Base-by-base conservation (phyloP, 148 eudicot genomes). In the Suaeda aralocaspica region DNA sequence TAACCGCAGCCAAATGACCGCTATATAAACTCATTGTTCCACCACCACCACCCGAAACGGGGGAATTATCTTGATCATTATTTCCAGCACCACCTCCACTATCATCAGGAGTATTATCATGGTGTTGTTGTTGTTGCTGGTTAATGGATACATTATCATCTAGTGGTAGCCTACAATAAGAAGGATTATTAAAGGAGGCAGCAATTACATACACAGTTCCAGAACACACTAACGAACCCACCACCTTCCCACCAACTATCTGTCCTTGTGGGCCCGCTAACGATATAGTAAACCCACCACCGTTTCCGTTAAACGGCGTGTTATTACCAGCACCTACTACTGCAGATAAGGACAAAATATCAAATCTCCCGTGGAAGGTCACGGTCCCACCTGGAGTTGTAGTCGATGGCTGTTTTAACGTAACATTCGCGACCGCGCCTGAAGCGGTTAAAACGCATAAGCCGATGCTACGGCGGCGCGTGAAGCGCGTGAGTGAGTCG, bases 181-280 rank as follows among this genome's bases (percentile, higher is more conserved):
- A 63, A 0, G 97, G 92, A 19, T 67, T 80, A 46, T 76, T 82
- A 45, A 89, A 89, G 69, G 87, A 81, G 25, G 92, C 83, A 48
- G 92, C 92, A 4, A 92, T 69, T 1, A 92, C 75, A 18, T 80
- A 92, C 0, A 89, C 84, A 0, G 89, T 82, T 1, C 90, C 85
- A 0, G 87, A 80, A 0, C 89, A 70, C 0, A 77, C 1, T 11
- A 92, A 60, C 15, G 82, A 59, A 0, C 92, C 95, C 16, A 69
- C 89, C 6, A 89, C 95, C 18, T 75, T 70, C 1, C 97, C 97
- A 0, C 97, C 97, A 0, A 85, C 88, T 5, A 92, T 80, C 65
- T 89, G 92, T 39, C 95, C 97, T 51, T 85, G 90, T 51, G 95
- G 95, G 2, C 95, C 95, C 70, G 89, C 92, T 24, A 92, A 19